Evolutionary conservation across 139 green algal species (phyloP).

Genomic region (Tetratostichococcus sp.): DNA sequence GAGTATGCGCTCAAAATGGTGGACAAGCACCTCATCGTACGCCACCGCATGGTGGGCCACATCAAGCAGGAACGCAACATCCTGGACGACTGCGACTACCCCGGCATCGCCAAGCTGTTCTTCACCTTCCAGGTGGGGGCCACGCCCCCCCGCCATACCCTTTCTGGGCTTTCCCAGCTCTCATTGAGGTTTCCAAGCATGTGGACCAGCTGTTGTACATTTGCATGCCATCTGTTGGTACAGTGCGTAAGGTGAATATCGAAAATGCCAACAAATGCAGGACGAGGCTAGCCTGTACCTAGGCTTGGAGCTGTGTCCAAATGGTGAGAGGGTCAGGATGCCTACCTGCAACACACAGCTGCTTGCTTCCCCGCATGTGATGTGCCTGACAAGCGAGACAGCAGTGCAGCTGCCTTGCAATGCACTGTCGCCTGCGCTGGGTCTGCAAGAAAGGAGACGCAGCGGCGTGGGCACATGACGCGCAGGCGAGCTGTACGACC

Average conservation of each 20-base stretch:
- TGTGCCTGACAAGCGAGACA: too few species aligned
- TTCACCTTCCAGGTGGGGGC: slow-evolving; percentile 62
- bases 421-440: not conserved
- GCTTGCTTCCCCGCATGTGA: too few species aligned
- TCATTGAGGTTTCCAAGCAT: too few species aligned
- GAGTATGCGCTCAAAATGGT: slow-evolving; percentile 68
- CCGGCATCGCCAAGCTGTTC: slow-evolving; percentile 50
- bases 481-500: slow-evolving; percentile 59
- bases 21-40: slow-evolving; percentile 62
- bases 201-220: not conserved
- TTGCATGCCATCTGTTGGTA: too few species aligned
- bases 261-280: not conserved
- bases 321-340: too few species aligned
- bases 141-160: too few species aligned
- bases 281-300: slow-evolving; percentile 44
- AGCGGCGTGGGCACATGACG: too few species aligned
- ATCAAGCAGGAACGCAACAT: slow-evolving; percentile 53
- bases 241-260: too few species aligned
- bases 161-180: too few species aligned
- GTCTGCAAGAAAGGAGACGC: too few species aligned
- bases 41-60: slow-evolving; percentile 54
- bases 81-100: slow-evolving; percentile 48
- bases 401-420: not conserved
- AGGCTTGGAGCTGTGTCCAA: slow-evolving; percentile 41
- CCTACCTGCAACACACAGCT: too few species aligned